Conservation (phyloP, 441 rosid genomes). For the Aleurites moluccanus region DNA sequence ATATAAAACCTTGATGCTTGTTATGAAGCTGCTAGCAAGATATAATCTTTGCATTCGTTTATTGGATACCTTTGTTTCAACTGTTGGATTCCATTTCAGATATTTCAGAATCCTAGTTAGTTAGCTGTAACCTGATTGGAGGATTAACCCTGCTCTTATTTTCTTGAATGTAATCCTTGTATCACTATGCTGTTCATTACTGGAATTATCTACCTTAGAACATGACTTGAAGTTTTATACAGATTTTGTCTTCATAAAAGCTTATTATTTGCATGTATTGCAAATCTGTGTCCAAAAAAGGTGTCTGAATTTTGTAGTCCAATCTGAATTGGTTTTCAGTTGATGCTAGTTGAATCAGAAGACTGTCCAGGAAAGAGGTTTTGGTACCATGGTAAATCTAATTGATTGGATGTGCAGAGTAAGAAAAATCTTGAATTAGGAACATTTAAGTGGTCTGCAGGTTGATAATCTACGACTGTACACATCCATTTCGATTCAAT, state of each 20-base stretch:
- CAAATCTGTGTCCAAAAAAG: not conserved
- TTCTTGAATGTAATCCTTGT: no score
- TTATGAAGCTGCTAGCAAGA: not conserved
- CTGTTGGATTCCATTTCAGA: no score
- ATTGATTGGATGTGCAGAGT: not conserved
- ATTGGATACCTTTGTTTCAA: no score
- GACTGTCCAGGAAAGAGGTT: not conserved
- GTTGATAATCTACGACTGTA: not conserved
- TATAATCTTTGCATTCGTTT: not conserved
- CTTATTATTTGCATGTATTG: not conserved
- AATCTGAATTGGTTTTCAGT: not conserved
- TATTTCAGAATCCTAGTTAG: no score
- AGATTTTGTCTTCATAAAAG: not conserved
- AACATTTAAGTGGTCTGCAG: not conserved
- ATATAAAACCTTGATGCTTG: not conserved
- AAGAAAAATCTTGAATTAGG: not conserved
- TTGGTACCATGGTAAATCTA: not conserved
- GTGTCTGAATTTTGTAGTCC: not conserved
- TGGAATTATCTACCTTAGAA: not conserved
- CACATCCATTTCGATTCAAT: not conserved
- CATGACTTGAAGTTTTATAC: no score
- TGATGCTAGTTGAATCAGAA: not conserved
- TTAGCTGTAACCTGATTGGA: no score
- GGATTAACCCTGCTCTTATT: no score
- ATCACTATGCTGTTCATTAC: not conserved